Evolutionary conservation across 176 grass and related monocot genomes (phyloP).

Genomic region (Areca catechu): DNA sequence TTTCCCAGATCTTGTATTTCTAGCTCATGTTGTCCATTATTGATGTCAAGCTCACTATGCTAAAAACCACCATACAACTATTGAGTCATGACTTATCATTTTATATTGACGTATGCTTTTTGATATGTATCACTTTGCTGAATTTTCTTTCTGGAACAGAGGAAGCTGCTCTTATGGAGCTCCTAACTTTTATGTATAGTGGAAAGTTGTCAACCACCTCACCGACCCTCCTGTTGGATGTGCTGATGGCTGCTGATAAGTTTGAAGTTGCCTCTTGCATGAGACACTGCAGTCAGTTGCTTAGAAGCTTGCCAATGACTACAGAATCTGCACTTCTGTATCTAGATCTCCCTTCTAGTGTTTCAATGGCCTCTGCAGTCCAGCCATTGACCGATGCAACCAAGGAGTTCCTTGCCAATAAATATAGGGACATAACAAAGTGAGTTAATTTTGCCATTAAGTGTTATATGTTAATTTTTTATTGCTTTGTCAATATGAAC

Average conservation of each 20-base stretch:
- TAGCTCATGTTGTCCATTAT: too few species aligned
- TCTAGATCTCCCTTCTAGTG: conserved; percentile 1
- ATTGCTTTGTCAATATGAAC: background rate
- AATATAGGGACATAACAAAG: conserved; percentile 82
- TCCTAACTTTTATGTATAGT: conserved; percentile 79
- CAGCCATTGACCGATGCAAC: conserved; percentile 86
- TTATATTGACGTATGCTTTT: too few species aligned
- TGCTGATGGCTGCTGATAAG: conserved; percentile 40
- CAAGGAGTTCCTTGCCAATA: conserved; percentile 87
- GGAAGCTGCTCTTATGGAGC: conserved; percentile 80
- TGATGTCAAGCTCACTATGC: too few species aligned
- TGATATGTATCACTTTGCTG: too few species aligned
- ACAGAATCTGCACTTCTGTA: conserved; percentile 5
- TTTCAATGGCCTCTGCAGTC: conserved; percentile 35
- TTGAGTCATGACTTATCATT: too few species aligned
- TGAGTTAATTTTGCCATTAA: conserved; percentile 27
- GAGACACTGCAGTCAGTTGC: conserved; percentile 6
- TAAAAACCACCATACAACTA: too few species aligned
- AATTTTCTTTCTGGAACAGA: conserved; percentile 43
- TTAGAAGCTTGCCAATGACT: conserved; percentile 2
- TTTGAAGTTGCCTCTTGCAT: conserved; percentile 13
- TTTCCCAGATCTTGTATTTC: too few species aligned
- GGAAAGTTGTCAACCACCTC: conserved; percentile 66
- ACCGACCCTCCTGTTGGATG: conserved; percentile 53
- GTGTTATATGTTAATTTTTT: too few species aligned